phyloP scores from a whole-genome alignment of 2,329 filamentous ascomycete genomes.

The Magnaporthiopsis incrustans region DNA sequence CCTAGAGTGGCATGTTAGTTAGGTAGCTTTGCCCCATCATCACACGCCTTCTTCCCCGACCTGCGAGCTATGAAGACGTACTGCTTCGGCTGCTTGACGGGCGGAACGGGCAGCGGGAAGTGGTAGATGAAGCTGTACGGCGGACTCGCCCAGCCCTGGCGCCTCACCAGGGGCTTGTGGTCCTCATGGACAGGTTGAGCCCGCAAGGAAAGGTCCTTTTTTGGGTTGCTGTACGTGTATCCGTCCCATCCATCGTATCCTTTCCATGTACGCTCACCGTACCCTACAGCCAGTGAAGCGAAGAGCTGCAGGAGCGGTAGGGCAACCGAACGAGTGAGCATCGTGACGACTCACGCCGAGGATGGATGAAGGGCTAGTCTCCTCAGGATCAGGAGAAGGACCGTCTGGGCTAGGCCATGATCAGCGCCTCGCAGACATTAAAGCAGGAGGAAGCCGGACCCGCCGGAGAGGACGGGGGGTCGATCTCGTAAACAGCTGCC shows the following conservation, averaged over 20 bases:
- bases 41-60: too few relatives aligned
- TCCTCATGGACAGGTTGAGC: conserved; percentile 4
- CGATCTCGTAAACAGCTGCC: background rate
- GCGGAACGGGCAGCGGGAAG: conserved; percentile 34
- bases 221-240: background rate
- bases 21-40: too few relatives aligned
- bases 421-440: background rate
- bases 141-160: conserved; percentile 18
- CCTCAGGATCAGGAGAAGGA: background rate
- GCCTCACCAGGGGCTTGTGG: conserved; percentile 1
- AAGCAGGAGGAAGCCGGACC: background rate
- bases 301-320: conserved; percentile 1
- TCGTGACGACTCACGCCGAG: background rate
- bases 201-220: background rate
- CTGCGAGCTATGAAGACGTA: conserved; percentile 18
- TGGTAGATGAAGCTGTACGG: conserved; percentile 29
- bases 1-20: conserved; percentile 9
- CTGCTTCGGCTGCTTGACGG: conserved; percentile 31
- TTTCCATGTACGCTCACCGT: background rate
- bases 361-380: background rate
- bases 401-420: background rate
- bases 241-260: background rate
- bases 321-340: background rate
- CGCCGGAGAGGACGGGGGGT: too few relatives aligned
- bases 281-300: background rate